Evolutionary conservation across 1,139 yeast species (phyloP), one percentile per base, ranked within the genome.

Genomic region (Blastobotrys illinoisensis): DNA sequence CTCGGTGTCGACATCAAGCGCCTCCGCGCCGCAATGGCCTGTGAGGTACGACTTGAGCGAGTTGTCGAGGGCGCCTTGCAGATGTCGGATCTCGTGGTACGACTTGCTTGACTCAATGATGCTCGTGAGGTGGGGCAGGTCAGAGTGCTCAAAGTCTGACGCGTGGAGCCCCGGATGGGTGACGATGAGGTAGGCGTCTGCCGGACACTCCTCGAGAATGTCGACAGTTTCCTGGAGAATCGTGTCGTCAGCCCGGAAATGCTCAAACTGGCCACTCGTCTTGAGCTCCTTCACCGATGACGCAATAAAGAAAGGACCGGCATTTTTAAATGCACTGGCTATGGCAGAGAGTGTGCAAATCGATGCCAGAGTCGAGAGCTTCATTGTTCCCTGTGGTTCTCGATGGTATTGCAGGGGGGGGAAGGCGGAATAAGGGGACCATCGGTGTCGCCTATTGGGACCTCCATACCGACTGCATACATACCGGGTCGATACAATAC

Each of bases 101-200:
- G 65, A 58, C 50, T 57, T 60, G 18, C 72, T 66, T 46, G 55
- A 51, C 18, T 62, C 61, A 36, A 63, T 54, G 16, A 67, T 56
- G 43, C 60, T 54, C 48, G 60, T 54, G 54, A 71, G 59, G 59
- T 62, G 46, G 51, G 64, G 57, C 11, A 64, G 56, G 14, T 51
- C 51, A 21, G 43, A 45, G n/a, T 56, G 47, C 20, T 61, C 60
- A 36, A 73, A 54, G 58, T 71, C 73, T 23, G 70, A 60, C 47
- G 67, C 68, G 46, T 63, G 64, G 44, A 70, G 64, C 16, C 70
- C 69, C 19, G 71, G 71, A 59, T 73, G 73, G 54, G 63, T 60
- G 28, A 73, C 71, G 44, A 74, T 60, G 44, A 74, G 62, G 58
- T 71, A 74, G 11, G 73, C 68, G 58, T 71, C 73, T 56, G 71